Conservation (phyloP, 1,284 basidiomycete species). For the Mixia osmundae region DNA sequence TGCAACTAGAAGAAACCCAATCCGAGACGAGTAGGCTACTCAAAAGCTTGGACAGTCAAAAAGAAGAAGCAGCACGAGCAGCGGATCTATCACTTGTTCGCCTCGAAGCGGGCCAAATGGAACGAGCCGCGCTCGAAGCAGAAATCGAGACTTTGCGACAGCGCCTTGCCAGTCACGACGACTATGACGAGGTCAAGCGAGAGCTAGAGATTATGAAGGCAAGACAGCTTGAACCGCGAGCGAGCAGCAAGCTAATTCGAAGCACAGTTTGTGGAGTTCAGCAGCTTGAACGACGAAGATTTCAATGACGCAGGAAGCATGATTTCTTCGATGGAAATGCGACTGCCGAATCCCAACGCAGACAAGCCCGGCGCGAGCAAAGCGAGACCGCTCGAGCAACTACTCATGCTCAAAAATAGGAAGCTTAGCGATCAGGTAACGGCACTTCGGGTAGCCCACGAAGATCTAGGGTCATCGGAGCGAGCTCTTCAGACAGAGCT, state of each 20-base stretch:
- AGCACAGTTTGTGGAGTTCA: constrained; percentile 74
- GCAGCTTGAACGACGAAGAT: constrained; percentile 27
- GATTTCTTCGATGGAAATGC: constrained; percentile 30
- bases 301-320: constrained; percentile 38
- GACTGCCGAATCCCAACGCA: constrained; percentile 64
- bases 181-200: constrained; percentile 85
- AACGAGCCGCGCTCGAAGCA: constrained; percentile 16
- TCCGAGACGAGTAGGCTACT: constrained; percentile 45
- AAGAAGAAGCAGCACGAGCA: constrained; percentile 30
- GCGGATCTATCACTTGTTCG: neutral
- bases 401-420: constrained; percentile 82
- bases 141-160: constrained; percentile 44
- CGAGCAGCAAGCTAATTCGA: constrained; percentile 1
- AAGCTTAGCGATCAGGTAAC: constrained; percentile 83
- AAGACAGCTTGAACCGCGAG: constrained; percentile 9
- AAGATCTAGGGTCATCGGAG: constrained; percentile 48
- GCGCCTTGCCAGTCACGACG: constrained; percentile 44
- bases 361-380: constrained; percentile 48
- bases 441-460: constrained; percentile 57
- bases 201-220: constrained; percentile 95
- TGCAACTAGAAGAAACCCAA: constrained; percentile 45
- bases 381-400: constrained; percentile 61
- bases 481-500: constrained; percentile 37
- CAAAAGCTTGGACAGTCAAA: constrained; percentile 43
- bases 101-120: constrained; percentile 13